Percentiles rank a stretch among this genome's conserved stretches.
Evolutionary conservation across 306 rosid genomes (phyloP).

Genomic region (Prunus salicina): DNA sequence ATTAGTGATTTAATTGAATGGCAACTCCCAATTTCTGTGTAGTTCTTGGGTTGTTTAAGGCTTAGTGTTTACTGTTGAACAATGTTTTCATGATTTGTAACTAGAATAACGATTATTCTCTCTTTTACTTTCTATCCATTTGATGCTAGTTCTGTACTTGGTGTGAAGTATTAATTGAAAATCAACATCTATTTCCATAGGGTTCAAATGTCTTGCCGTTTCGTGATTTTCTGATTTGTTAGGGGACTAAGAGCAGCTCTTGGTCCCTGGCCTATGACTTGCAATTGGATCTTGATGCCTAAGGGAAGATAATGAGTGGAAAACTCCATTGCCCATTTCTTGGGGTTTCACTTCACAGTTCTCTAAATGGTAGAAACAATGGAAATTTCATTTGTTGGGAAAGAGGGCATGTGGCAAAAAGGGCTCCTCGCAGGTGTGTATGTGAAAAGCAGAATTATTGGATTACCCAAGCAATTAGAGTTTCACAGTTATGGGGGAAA

Average conservation of each 20-base stretch:
- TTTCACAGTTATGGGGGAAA: constrained; percentile 54
- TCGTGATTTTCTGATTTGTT: constrained; percentile 24
- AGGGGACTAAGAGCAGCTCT: constrained; percentile 58
- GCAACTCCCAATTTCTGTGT: neutral
- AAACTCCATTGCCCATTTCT: constrained; percentile 51
- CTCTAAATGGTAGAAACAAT: constrained; percentile 34
- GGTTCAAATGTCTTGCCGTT: constrained; percentile 21
- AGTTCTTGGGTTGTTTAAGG: neutral
- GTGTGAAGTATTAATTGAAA: neutral
- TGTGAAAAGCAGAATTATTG: constrained; percentile 48
- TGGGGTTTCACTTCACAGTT: constrained; percentile 46
- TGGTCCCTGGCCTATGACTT: constrained; percentile 50
- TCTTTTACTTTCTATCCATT: neutral
- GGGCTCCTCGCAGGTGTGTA: constrained; percentile 33
- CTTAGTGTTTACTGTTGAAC: neutral
- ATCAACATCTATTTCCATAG: constrained; percentile 6
- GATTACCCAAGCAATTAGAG: constrained; percentile 48
- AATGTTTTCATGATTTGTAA: neutral
- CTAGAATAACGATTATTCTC: neutral
- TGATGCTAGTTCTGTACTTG: neutral
- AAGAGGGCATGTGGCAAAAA: constrained; percentile 28
- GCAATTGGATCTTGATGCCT: constrained; percentile 20
- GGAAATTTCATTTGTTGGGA: constrained; percentile 32
- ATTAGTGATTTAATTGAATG: neutral
- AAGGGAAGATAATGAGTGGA: constrained; percentile 52